Evolutionary conservation across 148 eudicot genomes (phyloP), one percentile per base, ranked within the genome.

Genomic region (Amaranthus cruentus): DNA sequence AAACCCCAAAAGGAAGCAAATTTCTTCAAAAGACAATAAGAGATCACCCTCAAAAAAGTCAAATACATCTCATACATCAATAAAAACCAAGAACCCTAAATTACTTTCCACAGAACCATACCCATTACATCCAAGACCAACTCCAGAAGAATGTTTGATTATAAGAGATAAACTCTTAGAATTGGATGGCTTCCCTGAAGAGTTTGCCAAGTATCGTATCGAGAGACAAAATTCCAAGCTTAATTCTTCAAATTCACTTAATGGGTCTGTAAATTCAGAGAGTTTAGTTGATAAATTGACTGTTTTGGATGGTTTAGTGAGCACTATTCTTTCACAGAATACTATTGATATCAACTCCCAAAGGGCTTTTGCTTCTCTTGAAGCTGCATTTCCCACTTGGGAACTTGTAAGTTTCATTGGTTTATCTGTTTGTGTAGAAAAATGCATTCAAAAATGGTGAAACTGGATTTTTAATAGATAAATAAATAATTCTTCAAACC

Each of bases 241-340:
- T 6, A 28, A 75, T 61, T 67, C 81, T 61, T 73, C 76, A 7
- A 52, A 47, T 69, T 72, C 55, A 42, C 7, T 49, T 55, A 57
- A 52, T 58, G 83, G 81, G 74, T 80, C 72, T 12, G 69, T 56
- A 6, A 68, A 81, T 43, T 66, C 72, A 9, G 82, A 79, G 74
- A 66, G 18, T 59, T 9, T 4, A 4, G 66, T 15, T 52, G 78
- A 68, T 70, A 90, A 89, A 71, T 55, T 83, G 69, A 90, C 85
- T 66, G 97, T 92, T 52, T 80, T 92, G 85, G 96, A 92, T 67
- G 97, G 97, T 63, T 72, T 92, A 43, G 86, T 90, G 66, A 85
- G 85, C 66, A 84, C 78, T 13, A 69, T 92, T 68, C 71, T 92
- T 58, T 92, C 97, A 0, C 96, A 92, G 81, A 92, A 90, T 68